Conservation (phyloP, 202 grass and related monocot genomes). For the Alloteropsis angusta region DNA sequence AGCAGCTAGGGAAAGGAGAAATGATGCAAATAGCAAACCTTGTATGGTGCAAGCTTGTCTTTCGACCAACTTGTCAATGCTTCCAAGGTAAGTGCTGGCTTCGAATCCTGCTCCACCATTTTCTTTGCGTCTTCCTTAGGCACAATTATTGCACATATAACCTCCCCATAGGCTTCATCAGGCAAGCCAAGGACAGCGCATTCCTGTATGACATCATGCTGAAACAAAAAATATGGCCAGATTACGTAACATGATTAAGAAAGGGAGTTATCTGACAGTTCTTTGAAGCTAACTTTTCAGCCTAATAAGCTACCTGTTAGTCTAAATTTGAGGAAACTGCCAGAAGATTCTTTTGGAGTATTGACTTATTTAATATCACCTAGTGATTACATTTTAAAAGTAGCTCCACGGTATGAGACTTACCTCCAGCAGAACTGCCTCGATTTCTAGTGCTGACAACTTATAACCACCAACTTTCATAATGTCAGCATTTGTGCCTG, state of each 20-base stretch:
- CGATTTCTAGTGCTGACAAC: constrained; percentile 93
- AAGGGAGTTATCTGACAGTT: constrained; percentile 1
- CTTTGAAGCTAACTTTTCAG: background rate
- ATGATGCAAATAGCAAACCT: constrained; percentile 45
- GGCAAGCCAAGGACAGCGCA: constrained; percentile 75
- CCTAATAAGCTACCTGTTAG: background rate
- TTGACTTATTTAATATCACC: background rate
- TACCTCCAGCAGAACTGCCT: constrained; percentile 82
- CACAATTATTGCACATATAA: constrained; percentile 75
- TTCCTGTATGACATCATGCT: constrained; percentile 66
- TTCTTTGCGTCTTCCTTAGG: constrained; percentile 51
- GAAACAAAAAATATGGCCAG: constrained; percentile 13
- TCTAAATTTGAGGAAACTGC: background rate
- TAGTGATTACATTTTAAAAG: background rate
- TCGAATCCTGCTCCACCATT: constrained; percentile 36
- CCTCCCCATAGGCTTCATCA: constrained; percentile 84
- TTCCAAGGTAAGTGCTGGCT: constrained; percentile 66
- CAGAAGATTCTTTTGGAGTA: background rate
- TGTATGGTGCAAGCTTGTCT: constrained; percentile 93
- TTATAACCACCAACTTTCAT: constrained; percentile 99
- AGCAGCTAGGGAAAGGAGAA: background rate
- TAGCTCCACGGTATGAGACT: background rate
- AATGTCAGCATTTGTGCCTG: constrained; percentile 98
- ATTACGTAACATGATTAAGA: background rate
- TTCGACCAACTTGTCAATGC: constrained; percentile 69